These are phyloP conservation scores for Fusarium continuum DNA, from an alignment of 2,329 filamentous ascomycete species.

Conservation along the genomic window DNA sequence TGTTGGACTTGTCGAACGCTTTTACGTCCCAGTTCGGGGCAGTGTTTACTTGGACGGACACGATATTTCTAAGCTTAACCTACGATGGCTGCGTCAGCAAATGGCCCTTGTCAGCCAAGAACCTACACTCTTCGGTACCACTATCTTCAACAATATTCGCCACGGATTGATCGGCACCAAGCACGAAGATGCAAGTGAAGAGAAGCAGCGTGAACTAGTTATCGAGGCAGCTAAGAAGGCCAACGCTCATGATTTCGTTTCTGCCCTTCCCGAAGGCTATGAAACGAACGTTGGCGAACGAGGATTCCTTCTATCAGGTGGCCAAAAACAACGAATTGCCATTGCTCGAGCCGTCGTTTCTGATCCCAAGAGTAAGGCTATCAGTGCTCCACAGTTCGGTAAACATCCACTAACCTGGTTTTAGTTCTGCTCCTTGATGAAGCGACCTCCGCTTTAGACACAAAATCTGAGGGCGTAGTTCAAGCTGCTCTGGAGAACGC, in stretches of 20 bases:
- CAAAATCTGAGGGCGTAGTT: conserved; percentile 92
- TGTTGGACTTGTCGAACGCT: conserved; percentile 90
- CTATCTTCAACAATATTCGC: conserved; percentile 89
- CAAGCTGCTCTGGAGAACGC: conserved; percentile 92
- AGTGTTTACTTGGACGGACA: conserved; percentile 82
- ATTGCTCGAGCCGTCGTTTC: conserved; percentile 92
- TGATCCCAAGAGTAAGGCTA: conserved; percentile 75
- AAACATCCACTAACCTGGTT: conserved; percentile 8
- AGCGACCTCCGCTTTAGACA: conserved; percentile 92
- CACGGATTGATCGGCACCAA: conserved; percentile 88
- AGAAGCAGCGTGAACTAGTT: conserved; percentile 75
- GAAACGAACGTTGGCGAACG: conserved; percentile 95
- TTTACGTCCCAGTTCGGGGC: conserved; percentile 89
- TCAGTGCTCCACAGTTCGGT: background rate
- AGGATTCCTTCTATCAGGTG: conserved; percentile 90
- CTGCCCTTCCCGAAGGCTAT: conserved; percentile 83
- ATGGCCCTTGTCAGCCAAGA: conserved; percentile 95
- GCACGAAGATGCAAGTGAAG: conserved; percentile 71
- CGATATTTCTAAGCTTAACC: conserved; percentile 82
- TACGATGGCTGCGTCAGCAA: conserved; percentile 90
- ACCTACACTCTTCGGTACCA: conserved; percentile 87
- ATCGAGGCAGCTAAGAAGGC: conserved; percentile 86
- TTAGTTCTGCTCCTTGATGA: conserved; percentile 87
- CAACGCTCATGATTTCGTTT: conserved; percentile 94
- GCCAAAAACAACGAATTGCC: conserved; percentile 96